Conservation (phyloP, 2,329 filamentous ascomycete species). For the Fusarium gaditjirri region DNA sequence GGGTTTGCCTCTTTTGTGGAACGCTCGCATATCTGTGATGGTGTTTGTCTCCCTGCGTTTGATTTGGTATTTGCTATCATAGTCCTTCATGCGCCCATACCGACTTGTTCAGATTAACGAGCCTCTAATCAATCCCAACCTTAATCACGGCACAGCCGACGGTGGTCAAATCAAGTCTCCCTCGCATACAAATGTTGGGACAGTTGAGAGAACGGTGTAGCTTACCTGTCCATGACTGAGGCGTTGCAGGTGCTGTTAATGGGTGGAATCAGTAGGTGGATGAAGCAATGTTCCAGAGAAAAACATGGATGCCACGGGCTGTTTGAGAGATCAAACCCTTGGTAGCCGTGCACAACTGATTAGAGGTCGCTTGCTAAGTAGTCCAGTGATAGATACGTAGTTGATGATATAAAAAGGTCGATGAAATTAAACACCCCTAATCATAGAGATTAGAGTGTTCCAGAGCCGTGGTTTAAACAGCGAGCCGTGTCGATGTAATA, state of each 20-base stretch:
- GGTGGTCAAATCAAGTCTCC: constrained; percentile 2
- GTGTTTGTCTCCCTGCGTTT: constrained; percentile 7
- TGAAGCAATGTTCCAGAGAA: constrained; percentile 32
- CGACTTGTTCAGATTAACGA: background rate
- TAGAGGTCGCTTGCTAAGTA: constrained; percentile 9
- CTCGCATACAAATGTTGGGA: constrained; percentile 13
- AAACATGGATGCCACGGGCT: constrained; percentile 44
- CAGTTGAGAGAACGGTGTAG: constrained; percentile 17
- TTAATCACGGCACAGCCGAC: constrained; percentile 19
- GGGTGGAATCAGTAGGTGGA: constrained; percentile 13
- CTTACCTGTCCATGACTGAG: constrained; percentile 16
- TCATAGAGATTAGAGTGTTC: constrained; percentile 44
- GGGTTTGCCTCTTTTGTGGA: constrained; percentile 13
- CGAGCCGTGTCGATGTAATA: constrained; percentile 34
- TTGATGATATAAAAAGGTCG: constrained; percentile 37
- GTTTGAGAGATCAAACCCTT: constrained; percentile 21
- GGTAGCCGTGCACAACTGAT: constrained; percentile 27
- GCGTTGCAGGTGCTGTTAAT: constrained; percentile 12
- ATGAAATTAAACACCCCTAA: constrained; percentile 43
- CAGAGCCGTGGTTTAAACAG: constrained; percentile 33
- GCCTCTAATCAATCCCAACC: background rate
- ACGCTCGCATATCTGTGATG: constrained; percentile 7
- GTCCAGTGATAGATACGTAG: constrained; percentile 1
- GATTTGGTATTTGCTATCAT: constrained; percentile 3
- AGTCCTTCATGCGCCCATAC: background rate